Percentiles rank a stretch among this genome's conserved stretches.
Conservation (phyloP, 1,139 yeast species). For the Taphrina betulina region DNA sequence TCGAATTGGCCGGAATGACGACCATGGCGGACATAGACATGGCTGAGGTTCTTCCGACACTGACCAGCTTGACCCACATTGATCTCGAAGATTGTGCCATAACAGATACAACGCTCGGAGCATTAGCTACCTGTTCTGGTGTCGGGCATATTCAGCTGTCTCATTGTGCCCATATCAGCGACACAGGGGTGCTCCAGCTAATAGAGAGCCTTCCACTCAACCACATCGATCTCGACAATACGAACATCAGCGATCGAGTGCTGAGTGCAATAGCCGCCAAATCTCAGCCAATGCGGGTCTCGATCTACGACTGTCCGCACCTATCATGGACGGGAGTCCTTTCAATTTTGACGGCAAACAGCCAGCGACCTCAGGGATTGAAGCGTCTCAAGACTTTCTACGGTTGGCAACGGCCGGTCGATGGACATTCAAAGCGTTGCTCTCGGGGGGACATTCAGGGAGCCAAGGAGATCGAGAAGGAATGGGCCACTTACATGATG, state of each 20-base stretch:
- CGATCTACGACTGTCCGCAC: constrained; percentile 37
- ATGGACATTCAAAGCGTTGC: constrained; percentile 32
- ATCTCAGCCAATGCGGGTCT: constrained; percentile 29
- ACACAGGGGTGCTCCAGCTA: constrained; percentile 32
- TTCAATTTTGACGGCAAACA: constrained; percentile 35
- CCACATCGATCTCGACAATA: constrained; percentile 37
- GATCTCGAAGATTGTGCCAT: constrained; percentile 37
- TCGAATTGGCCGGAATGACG: constrained; percentile 33
- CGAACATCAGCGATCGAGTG: constrained; percentile 35
- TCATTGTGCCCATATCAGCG: constrained; percentile 32
- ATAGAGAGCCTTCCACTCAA: constrained; percentile 31
- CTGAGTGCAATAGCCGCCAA: constrained; percentile 18
- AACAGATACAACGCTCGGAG: constrained; percentile 33
- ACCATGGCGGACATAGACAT: constrained; percentile 34
- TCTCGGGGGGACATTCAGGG: constrained; percentile 27
- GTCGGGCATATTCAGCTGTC: constrained; percentile 37
- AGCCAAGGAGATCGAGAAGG: constrained; percentile 34
- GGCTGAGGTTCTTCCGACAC: constrained; percentile 29
- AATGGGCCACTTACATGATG: constrained; percentile 35
- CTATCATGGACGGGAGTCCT: constrained; percentile 37
- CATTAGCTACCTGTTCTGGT: constrained; percentile 9
- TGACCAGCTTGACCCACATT: constrained; percentile 33
- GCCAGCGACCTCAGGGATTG: constrained; percentile 19
- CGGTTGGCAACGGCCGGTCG: constrained; percentile 35
- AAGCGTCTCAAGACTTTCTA: constrained; percentile 33